phyloP scores from a whole-genome alignment of 306 rosid species.

The Vicia villosa region DNA sequence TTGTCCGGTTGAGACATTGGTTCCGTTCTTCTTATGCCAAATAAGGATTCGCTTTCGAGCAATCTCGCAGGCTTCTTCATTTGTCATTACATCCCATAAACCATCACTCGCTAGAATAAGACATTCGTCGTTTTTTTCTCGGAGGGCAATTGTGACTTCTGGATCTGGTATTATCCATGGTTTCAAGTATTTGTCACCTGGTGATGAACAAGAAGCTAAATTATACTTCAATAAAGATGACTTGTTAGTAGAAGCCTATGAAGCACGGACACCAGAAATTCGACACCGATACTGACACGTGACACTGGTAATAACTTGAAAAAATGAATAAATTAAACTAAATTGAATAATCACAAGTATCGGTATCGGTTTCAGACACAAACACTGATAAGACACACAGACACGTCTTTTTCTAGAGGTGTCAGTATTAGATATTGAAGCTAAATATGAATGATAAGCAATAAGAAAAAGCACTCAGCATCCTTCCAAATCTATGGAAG shows the following conservation, averaged over 20 bases:
- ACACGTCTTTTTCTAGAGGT: too few species aligned
- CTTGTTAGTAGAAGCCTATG: not conserved
- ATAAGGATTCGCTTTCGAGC: slow-evolving; percentile 71
- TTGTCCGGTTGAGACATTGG: slow-evolving; percentile 22
- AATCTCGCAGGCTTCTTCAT: slow-evolving; percentile 70
- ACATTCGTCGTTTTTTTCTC: slow-evolving; percentile 71
- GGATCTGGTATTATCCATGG: slow-evolving; percentile 82
- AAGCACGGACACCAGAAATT: too few species aligned
- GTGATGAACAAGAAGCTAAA: slow-evolving; percentile 11
- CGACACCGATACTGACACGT: too few species aligned
- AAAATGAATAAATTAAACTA: too few species aligned
- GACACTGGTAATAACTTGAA: too few species aligned
- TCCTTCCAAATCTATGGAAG: not conserved
- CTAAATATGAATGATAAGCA: not conserved
- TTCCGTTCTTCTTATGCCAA: slow-evolving; percentile 75
- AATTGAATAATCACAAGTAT: too few species aligned
- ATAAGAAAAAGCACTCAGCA: not conserved
- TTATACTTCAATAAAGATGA: not conserved
- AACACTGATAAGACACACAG: too few species aligned
- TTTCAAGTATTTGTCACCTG: slow-evolving; percentile 78
- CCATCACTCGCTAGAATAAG: slow-evolving; percentile 80
- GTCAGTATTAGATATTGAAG: too few species aligned
- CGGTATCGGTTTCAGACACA: too few species aligned
- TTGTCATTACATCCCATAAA: slow-evolving; percentile 81
- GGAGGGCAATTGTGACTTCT: slow-evolving; percentile 52